Evolutionary conservation across 176 grass and related monocot genomes (phyloP).

Genomic region (Carex parvula): DNA sequence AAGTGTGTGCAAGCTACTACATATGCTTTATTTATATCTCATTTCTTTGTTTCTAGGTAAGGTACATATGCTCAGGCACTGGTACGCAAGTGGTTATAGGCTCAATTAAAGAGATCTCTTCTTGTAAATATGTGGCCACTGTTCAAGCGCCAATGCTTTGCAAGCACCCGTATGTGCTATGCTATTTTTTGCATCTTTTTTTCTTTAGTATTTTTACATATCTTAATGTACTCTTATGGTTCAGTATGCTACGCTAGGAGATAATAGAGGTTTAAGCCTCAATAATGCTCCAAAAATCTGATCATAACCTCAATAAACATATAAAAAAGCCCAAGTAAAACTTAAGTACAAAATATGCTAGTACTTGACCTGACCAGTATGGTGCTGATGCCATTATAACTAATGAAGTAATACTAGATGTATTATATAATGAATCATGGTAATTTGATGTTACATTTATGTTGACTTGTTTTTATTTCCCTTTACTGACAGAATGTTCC

Average conservation of each 20-base stretch:
- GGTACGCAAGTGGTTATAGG: constrained; percentile 50
- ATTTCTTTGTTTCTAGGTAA: constrained; percentile 48
- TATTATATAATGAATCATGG: neutral
- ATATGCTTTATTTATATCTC: neutral
- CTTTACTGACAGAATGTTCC: constrained; percentile 54
- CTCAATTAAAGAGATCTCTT: constrained; percentile 91
- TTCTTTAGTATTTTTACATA: neutral
- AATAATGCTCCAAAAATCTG: neutral
- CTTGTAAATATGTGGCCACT: constrained; percentile 83
- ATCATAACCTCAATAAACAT: neutral
- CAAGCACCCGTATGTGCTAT: constrained; percentile 74
- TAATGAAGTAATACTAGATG: neutral
- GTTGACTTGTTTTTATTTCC: neutral
- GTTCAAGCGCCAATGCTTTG: constrained; percentile 83
- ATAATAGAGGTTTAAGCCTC: neutral
- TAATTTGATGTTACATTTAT: constrained; percentile 4
- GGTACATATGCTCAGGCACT: constrained; percentile 78
- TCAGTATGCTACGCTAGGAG: neutral
- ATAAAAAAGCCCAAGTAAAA: neutral
- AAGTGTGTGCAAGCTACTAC: neutral
- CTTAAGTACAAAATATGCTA: neutral
- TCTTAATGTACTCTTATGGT: neutral
- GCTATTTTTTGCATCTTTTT: neutral
- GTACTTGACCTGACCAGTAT: neutral
- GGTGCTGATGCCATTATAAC: neutral